Evolutionary conservation across 1,284 basidiomycete species (phyloP).

Genomic region (Macrocybe sp.): DNA sequence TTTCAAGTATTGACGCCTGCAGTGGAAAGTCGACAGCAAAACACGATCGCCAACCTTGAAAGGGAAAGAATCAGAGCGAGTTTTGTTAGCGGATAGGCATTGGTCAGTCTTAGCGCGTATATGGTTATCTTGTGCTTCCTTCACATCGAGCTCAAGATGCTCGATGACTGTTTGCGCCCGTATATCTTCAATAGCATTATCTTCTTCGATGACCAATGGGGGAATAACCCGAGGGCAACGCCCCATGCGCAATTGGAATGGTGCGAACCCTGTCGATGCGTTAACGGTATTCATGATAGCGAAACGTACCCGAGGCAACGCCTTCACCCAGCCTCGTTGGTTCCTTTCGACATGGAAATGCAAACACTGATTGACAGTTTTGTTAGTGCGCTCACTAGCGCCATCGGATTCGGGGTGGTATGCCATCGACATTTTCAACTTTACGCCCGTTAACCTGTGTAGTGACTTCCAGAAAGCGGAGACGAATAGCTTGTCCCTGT

Average conservation of each 20-base stretch:
- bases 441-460: constrained; percentile 26
- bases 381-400: constrained; percentile 32
- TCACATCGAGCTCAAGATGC: constrained; percentile 9
- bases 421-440: constrained; percentile 33
- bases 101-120: constrained; percentile 23
- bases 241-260: constrained; percentile 25
- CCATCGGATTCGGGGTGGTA: constrained; percentile 42
- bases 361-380: no score
- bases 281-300: constrained; percentile 12
- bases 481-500: constrained; percentile 37
- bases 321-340: no score
- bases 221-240: constrained; percentile 21
- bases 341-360: no score
- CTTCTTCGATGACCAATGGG: constrained; percentile 6
- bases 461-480: constrained; percentile 36
- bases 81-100: constrained; percentile 21
- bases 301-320: no score
- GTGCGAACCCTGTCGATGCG: constrained; percentile 14
- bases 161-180: constrained; percentile 20
- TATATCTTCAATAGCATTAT: not conserved
- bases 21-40: constrained; percentile 22
- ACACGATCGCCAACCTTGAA: constrained; percentile 25
- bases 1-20: constrained; percentile 16
- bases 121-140: constrained; percentile 24
- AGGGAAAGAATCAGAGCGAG: constrained; percentile 5